These are phyloP conservation scores for Rutstroemia sp. DNA, from an alignment of 2,329 filamentous ascomycete species.

Conservation along the genomic window DNA sequence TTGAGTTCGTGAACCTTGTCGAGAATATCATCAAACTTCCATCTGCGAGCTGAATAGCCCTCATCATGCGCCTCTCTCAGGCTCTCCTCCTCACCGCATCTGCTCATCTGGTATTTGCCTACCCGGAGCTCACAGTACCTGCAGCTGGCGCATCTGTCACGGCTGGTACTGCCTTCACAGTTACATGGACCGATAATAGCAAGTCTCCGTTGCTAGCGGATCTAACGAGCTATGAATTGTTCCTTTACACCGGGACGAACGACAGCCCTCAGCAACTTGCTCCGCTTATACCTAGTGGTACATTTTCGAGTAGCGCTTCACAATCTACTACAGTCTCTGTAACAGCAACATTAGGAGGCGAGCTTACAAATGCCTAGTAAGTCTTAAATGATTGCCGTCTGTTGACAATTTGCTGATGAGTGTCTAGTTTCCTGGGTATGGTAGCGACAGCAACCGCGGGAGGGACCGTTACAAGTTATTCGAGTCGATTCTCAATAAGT, in stretches of 20 bases:
- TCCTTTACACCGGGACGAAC: slow-evolving; percentile 54
- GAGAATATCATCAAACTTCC: not conserved
- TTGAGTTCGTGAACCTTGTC: not conserved
- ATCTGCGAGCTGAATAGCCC: not conserved
- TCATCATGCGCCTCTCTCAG: slow-evolving; percentile 19
- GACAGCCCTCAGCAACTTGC: slow-evolving; percentile 24
- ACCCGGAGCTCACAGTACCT: slow-evolving; percentile 42
- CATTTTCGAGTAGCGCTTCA: not conserved
- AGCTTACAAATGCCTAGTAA: slow-evolving; percentile 29
- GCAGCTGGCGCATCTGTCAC: slow-evolving; percentile 41
- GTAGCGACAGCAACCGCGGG: slow-evolving; percentile 46
- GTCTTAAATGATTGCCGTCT: not conserved
- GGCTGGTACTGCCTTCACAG: slow-evolving; percentile 42
- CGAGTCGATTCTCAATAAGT: slow-evolving; percentile 54
- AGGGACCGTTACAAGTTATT: slow-evolving; percentile 51
- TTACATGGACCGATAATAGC: slow-evolving; percentile 51
- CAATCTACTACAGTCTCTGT: slow-evolving; percentile 20
- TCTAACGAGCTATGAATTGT: slow-evolving; percentile 48
- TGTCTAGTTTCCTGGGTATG: slow-evolving; percentile 50
- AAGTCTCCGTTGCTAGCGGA: slow-evolving; percentile 40
- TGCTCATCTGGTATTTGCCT: slow-evolving; percentile 22
- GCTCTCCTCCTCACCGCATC: slow-evolving; percentile 17
- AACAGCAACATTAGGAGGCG: slow-evolving; percentile 21
- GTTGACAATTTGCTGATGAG: slow-evolving; percentile 7
- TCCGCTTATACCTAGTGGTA: not conserved